Conservation (phyloP, 2,329 filamentous ascomycete genomes). For the Xylariales sp. region DNA sequence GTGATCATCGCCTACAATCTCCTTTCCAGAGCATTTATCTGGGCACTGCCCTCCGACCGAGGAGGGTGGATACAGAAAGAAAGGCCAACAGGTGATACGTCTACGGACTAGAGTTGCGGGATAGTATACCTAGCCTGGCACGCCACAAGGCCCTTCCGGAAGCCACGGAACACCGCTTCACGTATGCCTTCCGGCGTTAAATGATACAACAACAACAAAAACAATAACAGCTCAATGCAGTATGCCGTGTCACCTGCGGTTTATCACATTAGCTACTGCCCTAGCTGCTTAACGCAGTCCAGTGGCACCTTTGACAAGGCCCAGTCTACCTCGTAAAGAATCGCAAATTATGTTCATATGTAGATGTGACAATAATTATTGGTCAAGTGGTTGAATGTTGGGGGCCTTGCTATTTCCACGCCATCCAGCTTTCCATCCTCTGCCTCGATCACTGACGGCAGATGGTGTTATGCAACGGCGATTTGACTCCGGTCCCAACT, state of each 20-base stretch:
- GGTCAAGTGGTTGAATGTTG: neutral
- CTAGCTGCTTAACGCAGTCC: neutral
- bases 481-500: neutral
- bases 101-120: neutral
- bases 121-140: neutral
- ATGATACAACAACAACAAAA: neutral
- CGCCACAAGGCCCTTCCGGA: neutral
- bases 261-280: neutral
- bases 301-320: neutral
- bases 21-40: neutral
- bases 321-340: neutral
- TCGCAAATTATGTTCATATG: neutral
- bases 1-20: neutral
- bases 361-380: neutral
- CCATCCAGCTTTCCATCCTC: too few relatives aligned
- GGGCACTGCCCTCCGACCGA: neutral
- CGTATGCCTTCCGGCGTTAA: neutral
- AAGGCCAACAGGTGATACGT: neutral
- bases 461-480: neutral
- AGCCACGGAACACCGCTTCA: neutral
- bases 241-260: neutral
- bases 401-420: too few relatives aligned
- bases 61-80: neutral
- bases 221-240: neutral
- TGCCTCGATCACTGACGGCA: slow-evolving; percentile 1